Conservation (phyloP, 2,329 filamentous ascomycete genomes). For the Cladosporium velox region DNA sequence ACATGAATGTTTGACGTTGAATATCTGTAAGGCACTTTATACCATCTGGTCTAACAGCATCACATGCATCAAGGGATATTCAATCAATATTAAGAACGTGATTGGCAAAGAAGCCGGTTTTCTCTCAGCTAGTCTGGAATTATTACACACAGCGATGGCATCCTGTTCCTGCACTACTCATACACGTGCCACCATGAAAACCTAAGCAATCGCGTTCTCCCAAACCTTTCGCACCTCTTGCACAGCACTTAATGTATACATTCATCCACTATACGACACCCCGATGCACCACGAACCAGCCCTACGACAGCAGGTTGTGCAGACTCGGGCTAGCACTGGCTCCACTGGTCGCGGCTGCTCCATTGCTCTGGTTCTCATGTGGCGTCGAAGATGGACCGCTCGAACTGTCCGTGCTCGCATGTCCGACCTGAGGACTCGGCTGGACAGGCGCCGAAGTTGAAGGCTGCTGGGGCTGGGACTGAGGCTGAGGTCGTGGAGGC, state of each 20-base stretch:
- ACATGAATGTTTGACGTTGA: too few relatives aligned
- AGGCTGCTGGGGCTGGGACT: conserved; percentile 3
- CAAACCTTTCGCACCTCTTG: background rate
- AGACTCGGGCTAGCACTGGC: conserved; percentile 52
- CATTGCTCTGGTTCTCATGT: conserved; percentile 29
- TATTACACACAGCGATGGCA: background rate
- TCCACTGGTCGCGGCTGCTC: conserved; percentile 24
- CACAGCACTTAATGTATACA: background rate
- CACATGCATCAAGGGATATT: background rate
- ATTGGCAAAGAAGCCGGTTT: background rate
- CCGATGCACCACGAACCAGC: background rate
- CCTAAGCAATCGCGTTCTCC: background rate
- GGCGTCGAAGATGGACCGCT: conserved; percentile 31
- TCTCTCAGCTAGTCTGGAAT: background rate
- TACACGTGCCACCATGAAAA: background rate
- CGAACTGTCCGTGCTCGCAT: conserved; percentile 24
- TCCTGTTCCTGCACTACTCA: background rate
- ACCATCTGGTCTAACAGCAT: too few relatives aligned
- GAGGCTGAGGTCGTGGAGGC: conserved; percentile 1
- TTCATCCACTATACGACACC: background rate
- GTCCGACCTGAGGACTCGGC: conserved; percentile 23
- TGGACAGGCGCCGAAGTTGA: conserved; percentile 12
- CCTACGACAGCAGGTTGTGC: conserved; percentile 49
- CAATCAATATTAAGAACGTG: background rate
- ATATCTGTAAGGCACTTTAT: too few relatives aligned